Conservation (phyloP, 73 alveolate genomes). For the Uronychia binucleata region DNA sequence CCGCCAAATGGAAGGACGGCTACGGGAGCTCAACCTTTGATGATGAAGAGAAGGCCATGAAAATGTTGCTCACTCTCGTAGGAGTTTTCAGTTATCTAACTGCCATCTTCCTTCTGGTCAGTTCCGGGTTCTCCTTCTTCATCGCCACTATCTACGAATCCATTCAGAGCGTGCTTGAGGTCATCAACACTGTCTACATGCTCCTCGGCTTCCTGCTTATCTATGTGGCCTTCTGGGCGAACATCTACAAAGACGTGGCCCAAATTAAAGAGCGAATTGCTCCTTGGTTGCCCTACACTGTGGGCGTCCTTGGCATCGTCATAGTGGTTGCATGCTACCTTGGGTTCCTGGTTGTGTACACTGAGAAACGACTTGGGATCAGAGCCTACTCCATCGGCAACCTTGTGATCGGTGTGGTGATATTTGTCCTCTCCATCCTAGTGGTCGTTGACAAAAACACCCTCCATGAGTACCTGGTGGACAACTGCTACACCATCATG, state of each 20-base stretch:
- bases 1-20: background rate
- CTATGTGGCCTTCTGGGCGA: background rate
- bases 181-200: conserved; percentile 2
- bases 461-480: background rate
- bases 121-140: background rate
- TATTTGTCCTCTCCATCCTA: background rate
- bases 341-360: conserved; percentile 1
- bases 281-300: background rate
- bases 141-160: conserved; percentile 11
- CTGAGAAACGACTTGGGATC: background rate
- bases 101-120: background rate
- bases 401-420: background rate
- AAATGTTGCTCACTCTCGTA: background rate
- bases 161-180: background rate
- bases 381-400: background rate
- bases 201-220: background rate
- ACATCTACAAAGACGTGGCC: background rate
- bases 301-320: background rate
- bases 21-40: background rate
- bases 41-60: background rate
- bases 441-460: background rate
- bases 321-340: background rate
- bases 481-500: background rate
- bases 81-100: background rate
- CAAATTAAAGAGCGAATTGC: background rate